phyloP scores from a whole-genome alignment of 2,329 filamentous ascomycete genomes.

The Talaromyces sp. region DNA sequence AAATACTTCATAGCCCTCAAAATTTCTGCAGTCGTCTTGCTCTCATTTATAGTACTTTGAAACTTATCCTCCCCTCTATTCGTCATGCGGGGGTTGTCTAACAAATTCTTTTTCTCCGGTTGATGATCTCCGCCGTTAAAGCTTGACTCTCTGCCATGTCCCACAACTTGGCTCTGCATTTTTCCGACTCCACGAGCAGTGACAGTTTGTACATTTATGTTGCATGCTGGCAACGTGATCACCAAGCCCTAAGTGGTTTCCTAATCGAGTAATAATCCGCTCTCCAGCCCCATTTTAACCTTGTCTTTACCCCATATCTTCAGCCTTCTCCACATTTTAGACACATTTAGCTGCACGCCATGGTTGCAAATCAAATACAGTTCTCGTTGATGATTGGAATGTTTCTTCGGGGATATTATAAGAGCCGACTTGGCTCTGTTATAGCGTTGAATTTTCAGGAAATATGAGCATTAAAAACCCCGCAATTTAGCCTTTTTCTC shows the following conservation, averaged over 20 bases:
- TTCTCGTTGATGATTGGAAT: neutral
- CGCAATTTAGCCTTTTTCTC: neutral
- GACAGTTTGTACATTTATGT: neutral
- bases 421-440: neutral
- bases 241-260: neutral
- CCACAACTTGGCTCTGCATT: neutral
- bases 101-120: neutral
- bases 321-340: conserved; percentile 8
- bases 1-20: neutral
- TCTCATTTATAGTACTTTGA: neutral
- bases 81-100: neutral
- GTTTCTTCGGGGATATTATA: neutral
- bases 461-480: neutral
- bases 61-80: neutral
- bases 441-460: neutral
- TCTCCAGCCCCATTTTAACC: neutral
- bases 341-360: neutral
- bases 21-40: neutral
- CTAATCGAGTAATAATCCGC: neutral
- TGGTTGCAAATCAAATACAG: neutral
- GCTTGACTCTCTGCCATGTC: neutral
- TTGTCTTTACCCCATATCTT: neutral
- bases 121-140: neutral
- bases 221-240: neutral
- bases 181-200: neutral